Evolutionary conservation across 495 filamentous ascomycete species (phyloP).

Genomic region (Penicillium maclennaniae): DNA sequence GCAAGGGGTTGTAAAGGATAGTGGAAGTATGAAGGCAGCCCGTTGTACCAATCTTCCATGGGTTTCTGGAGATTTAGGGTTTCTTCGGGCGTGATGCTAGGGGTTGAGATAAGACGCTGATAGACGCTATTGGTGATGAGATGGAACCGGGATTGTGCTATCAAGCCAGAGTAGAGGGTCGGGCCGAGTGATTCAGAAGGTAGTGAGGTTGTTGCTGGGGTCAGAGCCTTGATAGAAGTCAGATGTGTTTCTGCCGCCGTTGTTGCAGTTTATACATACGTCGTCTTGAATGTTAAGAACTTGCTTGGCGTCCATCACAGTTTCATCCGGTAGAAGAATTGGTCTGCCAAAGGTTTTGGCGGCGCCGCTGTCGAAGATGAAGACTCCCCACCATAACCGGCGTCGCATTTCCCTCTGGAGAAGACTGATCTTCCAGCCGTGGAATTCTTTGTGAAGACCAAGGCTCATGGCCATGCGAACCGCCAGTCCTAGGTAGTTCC

Average conservation of each 20-base stretch:
- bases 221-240: conserved; percentile 30
- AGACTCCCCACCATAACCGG: conserved; percentile 47
- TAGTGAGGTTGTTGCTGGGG: conserved; percentile 37
- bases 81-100: conserved; percentile 45
- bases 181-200: conserved; percentile 41
- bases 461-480: conserved; percentile 52
- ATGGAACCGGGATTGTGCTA: conserved; percentile 48
- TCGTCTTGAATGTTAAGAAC: conserved; percentile 50
- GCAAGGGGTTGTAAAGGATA: conserved; percentile 25
- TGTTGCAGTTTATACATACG: conserved; percentile 11
- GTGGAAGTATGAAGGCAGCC: conserved; percentile 44
- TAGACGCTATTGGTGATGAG: conserved; percentile 49
- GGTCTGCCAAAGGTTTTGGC: conserved; percentile 47
- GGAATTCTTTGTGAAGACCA: conserved; percentile 54
- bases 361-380: conserved; percentile 47
- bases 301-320: conserved; percentile 46
- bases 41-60: conserved; percentile 47
- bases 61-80: conserved; percentile 42
- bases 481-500: conserved; percentile 51
- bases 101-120: conserved; percentile 48
- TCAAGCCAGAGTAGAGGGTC: conserved; percentile 48
- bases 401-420: conserved; percentile 45
- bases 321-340: conserved; percentile 44
- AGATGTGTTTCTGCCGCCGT: neutral
- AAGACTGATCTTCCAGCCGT: conserved; percentile 50